A percentile compares a stretch with the other conserved stretches of the same genome.
Evolutionary conservation across 768 basidiomycete species (phyloP).

Genomic region (Melanogaster broomeanus): DNA sequence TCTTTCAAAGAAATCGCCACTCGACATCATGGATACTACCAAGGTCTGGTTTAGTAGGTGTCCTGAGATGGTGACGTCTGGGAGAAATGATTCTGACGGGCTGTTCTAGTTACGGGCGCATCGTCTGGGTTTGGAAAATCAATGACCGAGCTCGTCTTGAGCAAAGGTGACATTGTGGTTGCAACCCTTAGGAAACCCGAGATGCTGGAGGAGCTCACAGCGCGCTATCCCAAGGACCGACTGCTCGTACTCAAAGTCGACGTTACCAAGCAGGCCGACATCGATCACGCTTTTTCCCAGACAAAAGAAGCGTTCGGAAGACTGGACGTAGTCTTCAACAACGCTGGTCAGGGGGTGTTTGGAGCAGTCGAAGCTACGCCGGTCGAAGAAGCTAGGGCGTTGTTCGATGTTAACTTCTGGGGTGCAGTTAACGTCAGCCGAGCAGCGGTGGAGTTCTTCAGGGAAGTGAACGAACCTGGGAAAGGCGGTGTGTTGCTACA

Average conservation of each 20-base stretch:
- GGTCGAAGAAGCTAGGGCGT: conserved; percentile 13
- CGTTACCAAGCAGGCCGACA: conserved; percentile 9
- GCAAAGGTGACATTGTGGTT: conserved; percentile 38
- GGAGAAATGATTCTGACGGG: background rate
- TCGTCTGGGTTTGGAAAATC: conserved; percentile 40
- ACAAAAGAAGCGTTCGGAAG: conserved; percentile 9
- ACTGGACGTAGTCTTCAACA: conserved; percentile 24
- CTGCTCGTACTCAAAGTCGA: conserved; percentile 18
- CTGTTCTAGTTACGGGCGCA: conserved; percentile 39
- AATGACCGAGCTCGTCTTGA: conserved; percentile 33
- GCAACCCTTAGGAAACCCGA: conserved; percentile 46
- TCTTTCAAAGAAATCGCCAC: background rate
- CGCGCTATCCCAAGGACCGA: conserved; percentile 3
- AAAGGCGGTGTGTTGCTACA: conserved; percentile 37
- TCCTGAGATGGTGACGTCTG: background rate
- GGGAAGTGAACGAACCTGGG: conserved; percentile 35
- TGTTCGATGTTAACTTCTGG: conserved; percentile 33
- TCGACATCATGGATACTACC: background rate
- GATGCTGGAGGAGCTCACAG: conserved; percentile 6
- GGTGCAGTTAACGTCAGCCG: conserved; percentile 27
- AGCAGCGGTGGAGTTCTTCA: conserved; percentile 32
- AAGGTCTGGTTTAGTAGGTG: background rate
- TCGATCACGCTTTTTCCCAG: conserved; percentile 11
- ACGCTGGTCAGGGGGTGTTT: conserved; percentile 13
- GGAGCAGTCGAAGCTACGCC: conserved; percentile 26